Conservation (phyloP, 2,329 filamentous ascomycete species). For the Raffaelea albimanens region DNA sequence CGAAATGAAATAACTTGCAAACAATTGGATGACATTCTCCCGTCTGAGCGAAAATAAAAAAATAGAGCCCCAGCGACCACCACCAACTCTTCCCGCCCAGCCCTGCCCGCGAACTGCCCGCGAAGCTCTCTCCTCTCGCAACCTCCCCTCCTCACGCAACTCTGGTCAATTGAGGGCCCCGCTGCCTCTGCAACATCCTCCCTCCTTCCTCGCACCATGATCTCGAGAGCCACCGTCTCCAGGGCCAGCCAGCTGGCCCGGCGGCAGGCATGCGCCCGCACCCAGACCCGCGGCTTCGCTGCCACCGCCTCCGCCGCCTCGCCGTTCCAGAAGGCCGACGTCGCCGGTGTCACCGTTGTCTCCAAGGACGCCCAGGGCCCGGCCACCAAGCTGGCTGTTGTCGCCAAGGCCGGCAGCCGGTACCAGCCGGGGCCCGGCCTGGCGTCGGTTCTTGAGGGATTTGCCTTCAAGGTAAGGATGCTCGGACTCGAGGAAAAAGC, state of each 20-base stretch:
- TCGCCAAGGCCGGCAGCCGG: conserved; percentile 89
- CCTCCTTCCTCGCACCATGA: conserved; percentile 33
- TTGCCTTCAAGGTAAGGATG: conserved; percentile 81
- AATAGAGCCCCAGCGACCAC: not conserved
- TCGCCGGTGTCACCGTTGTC: conserved; percentile 83
- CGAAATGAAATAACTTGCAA: conserved; percentile 16
- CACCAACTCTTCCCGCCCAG: conserved; percentile 6
- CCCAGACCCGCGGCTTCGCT: conserved; percentile 41
- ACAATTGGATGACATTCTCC: conserved; percentile 19
- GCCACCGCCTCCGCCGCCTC: conserved; percentile 53
- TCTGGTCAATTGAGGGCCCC: conserved; percentile 39
- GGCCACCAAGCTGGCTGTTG: conserved; percentile 82
- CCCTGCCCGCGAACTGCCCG: conserved; percentile 2
- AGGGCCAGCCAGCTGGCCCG: conserved; percentile 50
- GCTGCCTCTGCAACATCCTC: conserved; percentile 2
- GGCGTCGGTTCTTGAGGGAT: conserved; percentile 83
- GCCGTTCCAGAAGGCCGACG: conserved; percentile 79
- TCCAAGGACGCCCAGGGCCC: conserved; percentile 81
- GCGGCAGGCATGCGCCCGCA: conserved; percentile 45
- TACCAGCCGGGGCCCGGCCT: conserved; percentile 86
- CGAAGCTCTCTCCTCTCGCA: not conserved
- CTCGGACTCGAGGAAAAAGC: not conserved
- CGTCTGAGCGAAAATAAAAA: not conserved
- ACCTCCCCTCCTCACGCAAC: conserved; percentile 15
- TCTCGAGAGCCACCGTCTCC: conserved; percentile 52